A percentile compares a stretch with the other conserved stretches of the same genome.
Conservation (phyloP, 2,329 filamentous ascomycete genomes). For the Daldinia sp. region DNA sequence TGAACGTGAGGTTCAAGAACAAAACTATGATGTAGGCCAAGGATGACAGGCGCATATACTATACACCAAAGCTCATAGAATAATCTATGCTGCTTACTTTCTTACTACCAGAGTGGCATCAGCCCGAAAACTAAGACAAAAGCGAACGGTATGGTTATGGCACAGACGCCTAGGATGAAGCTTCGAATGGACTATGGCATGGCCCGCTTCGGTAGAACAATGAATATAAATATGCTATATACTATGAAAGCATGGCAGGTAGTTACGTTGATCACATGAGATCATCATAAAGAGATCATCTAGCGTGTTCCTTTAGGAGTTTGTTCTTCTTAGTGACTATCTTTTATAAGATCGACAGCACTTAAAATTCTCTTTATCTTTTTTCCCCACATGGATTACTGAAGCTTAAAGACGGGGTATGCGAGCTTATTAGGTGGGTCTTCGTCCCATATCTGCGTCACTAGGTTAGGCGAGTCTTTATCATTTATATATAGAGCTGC, state of each 20-base stretch:
- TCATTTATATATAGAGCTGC: background rate
- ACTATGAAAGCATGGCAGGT: background rate
- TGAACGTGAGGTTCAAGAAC: background rate
- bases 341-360: constrained; percentile 1
- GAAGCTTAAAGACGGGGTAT: background rate
- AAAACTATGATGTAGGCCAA: background rate
- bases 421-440: constrained; percentile 11
- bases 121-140: background rate
- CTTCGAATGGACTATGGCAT: background rate
- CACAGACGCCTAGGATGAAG: background rate
- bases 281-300: background rate
- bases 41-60: background rate
- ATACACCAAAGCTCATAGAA: background rate
- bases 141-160: background rate
- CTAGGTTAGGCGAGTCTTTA: background rate
- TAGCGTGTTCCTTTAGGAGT: background rate
- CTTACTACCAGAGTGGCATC: background rate
- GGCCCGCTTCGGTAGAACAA: background rate
- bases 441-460: background rate
- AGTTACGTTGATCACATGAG: constrained; percentile 4
- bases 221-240: background rate
- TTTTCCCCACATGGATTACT: background rate
- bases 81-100: background rate
- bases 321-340: background rate
- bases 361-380: background rate